Conservation (phyloP, 306 rosid genomes). For the Rubus parviflorus region DNA sequence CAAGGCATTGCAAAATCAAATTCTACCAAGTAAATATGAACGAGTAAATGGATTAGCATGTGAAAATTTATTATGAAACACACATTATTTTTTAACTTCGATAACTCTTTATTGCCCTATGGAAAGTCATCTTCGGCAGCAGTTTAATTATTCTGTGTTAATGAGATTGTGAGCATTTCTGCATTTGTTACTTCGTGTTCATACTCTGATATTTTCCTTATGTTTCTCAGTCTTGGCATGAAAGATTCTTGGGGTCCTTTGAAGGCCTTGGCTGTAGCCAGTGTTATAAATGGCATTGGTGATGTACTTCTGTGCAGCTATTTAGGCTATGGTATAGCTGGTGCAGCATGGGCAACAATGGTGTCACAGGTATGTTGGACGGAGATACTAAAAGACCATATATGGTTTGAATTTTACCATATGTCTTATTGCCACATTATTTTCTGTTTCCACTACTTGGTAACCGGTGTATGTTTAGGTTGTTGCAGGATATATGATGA, state of each 20-base stretch:
- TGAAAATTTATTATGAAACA: not conserved
- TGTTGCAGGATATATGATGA: slow-evolving; percentile 88
- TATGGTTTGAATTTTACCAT: not conserved
- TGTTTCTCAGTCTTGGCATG: slow-evolving; percentile 69
- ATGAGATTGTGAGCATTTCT: not conserved
- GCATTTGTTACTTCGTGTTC: slow-evolving; percentile 11
- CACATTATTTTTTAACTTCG: not conserved
- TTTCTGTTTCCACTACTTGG: slow-evolving; percentile 18
- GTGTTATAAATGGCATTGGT: slow-evolving; percentile 63
- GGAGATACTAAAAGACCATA: slow-evolving; percentile 7
- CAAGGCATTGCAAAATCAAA: not conserved
- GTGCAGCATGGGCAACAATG: slow-evolving; percentile 93
- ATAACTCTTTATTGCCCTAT: not conserved
- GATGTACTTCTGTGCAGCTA: slow-evolving; percentile 55
- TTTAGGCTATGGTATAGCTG: slow-evolving; percentile 66
- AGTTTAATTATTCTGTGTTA: slow-evolving; percentile 2
- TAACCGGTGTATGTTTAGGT: slow-evolving; percentile 45
- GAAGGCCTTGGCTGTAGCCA: slow-evolving; percentile 73
- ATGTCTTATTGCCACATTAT: not conserved
- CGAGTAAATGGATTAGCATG: not conserved
- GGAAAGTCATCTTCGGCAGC: not conserved
- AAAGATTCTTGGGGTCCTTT: slow-evolving; percentile 93
- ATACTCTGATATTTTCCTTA: slow-evolving; percentile 8
- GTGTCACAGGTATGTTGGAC: slow-evolving; percentile 59
- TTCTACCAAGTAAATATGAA: not conserved